phyloP scores from a whole-genome alignment of 108 stramenopile genomes.

The Pseudonitzschia delicatissima region DNA sequence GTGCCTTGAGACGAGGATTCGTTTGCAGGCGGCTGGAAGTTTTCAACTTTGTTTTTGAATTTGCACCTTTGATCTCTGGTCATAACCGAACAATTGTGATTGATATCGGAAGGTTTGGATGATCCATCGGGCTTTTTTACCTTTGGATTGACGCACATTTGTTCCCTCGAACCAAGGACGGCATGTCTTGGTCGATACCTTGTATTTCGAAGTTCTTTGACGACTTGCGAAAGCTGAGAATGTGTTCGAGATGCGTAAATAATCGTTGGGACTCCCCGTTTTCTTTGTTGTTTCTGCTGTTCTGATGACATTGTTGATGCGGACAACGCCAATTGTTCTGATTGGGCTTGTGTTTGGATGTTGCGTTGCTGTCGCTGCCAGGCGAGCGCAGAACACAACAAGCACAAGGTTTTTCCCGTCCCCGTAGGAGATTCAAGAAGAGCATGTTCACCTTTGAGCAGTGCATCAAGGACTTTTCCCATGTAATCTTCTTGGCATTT shows the following conservation, averaged over 20 bases:
- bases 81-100: conserved; percentile 80
- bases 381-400: conserved; percentile 80
- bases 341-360: not conserved
- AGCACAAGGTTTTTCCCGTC: conserved; percentile 74
- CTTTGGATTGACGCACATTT: conserved; percentile 95
- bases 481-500: conserved; percentile 93
- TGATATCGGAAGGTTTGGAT: conserved; percentile 54
- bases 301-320: conserved; percentile 5
- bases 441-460: conserved; percentile 69
- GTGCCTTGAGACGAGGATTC: conserved; percentile 31
- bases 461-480: conserved; percentile 82
- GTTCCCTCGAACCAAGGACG: conserved; percentile 93
- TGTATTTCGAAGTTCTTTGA: conserved; percentile 89
- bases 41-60: conserved; percentile 76
- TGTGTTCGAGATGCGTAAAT: conserved; percentile 98
- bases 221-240: conserved; percentile 95
- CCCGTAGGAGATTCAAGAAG: conserved; percentile 89
- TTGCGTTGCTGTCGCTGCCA: conserved; percentile 75
- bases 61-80: conserved; percentile 76
- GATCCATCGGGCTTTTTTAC: conserved; percentile 55
- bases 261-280: conserved; percentile 61
- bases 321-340: not conserved
- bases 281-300: conserved; percentile 9
- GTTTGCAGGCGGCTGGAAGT: conserved; percentile 38
- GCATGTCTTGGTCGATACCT: conserved; percentile 91